phyloP scores from a whole-genome alignment of 345 rosid species.

The Salix caprea region DNA sequence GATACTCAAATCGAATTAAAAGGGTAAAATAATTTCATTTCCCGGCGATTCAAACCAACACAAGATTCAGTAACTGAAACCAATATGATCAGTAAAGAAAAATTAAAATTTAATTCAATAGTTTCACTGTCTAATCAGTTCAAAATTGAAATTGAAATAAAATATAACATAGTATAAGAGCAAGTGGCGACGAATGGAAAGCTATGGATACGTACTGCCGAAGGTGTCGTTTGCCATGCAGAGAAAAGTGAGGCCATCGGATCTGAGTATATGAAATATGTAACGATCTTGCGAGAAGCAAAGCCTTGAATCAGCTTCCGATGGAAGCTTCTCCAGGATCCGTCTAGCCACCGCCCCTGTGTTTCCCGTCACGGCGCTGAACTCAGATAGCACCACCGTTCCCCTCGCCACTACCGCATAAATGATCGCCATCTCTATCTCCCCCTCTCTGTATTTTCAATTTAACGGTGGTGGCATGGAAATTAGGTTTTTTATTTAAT shows the following conservation, averaged over 20 bases:
- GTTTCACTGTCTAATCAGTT: no score
- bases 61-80: no score
- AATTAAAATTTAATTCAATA: no score
- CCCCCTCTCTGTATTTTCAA: background rate
- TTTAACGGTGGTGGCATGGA: background rate
- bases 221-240: conserved; percentile 97
- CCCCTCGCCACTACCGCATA: conserved; percentile 92
- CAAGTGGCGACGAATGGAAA: no score
- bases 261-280: conserved; percentile 91
- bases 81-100: no score
- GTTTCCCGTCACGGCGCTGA: conserved; percentile 95
- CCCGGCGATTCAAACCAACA: no score
- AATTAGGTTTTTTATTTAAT: background rate
- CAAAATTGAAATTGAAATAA: no score
- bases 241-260: conserved; percentile 81
- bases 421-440: conserved; percentile 70
- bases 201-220: conserved; percentile 54
- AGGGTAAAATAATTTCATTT: no score
- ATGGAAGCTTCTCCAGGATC: conserved; percentile 83
- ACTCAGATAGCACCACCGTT: conserved; percentile 89
- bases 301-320: conserved; percentile 60
- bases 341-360: conserved; percentile 81
- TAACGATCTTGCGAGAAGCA: conserved; percentile 94
- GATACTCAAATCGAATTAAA: no score
- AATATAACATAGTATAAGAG: no score